Conservation (phyloP, 306 rosid genomes). For the Quercus aquifolioides region DNA sequence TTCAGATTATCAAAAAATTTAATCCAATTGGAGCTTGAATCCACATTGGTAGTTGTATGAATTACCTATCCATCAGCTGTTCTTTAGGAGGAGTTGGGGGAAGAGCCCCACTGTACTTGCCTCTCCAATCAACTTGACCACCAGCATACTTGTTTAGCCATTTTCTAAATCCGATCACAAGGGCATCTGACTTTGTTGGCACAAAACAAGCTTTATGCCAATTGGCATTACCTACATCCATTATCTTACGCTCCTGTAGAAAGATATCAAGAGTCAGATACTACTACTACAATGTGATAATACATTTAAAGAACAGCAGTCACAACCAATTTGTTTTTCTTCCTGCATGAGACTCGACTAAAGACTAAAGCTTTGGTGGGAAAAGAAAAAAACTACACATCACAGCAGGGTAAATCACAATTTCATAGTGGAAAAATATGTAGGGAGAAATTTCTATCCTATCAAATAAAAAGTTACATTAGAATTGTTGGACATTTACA, state of each 20-base stretch:
- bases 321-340: neutral
- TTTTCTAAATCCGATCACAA: slow-evolving; percentile 74
- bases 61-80: slow-evolving; percentile 82
- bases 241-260: slow-evolving; percentile 61
- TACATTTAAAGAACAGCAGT: neutral
- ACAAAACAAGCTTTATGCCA: slow-evolving; percentile 89
- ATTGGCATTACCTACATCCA: slow-evolving; percentile 50
- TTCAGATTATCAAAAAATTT: neutral
- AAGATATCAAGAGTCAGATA: slow-evolving; percentile 15
- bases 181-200: slow-evolving; percentile 84
- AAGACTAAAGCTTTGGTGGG: neutral
- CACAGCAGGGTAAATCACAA: neutral
- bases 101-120: slow-evolving; percentile 64
- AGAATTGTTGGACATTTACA: neutral
- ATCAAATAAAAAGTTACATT: neutral
- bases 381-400: neutral
- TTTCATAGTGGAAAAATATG: neutral
- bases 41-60: slow-evolving; percentile 1
- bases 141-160: slow-evolving; percentile 83
- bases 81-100: slow-evolving; percentile 84
- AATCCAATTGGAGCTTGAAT: slow-evolving; percentile 4
- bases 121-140: slow-evolving; percentile 86
- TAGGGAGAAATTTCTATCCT: neutral
- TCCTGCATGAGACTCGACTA: neutral
- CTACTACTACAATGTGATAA: neutral